Evolutionary conservation across 306 rosid species (phyloP).

Genomic region (Cercis canadensis): DNA sequence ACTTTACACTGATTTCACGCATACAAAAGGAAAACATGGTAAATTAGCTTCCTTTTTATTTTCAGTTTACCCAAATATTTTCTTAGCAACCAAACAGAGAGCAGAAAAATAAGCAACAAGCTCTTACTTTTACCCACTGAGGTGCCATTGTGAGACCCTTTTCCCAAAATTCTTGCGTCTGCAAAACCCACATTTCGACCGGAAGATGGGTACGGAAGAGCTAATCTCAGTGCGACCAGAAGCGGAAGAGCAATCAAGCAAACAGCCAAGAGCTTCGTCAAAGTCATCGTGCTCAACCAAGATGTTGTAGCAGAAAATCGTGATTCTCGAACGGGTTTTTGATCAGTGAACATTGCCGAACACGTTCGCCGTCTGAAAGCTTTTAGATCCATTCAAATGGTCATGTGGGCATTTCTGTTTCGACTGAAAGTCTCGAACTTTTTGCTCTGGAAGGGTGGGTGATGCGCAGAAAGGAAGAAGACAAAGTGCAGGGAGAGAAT

Average conservation of each 20-base stretch:
- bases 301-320: constrained; percentile 3
- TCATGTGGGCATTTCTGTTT: not conserved
- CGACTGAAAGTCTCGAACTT: not conserved
- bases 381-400: constrained; percentile 36
- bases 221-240: constrained; percentile 34
- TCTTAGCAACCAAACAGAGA: constrained; percentile 1
- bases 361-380: constrained; percentile 29
- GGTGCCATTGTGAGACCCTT: constrained; percentile 1
- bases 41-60: too few species aligned
- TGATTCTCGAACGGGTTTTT: not conserved
- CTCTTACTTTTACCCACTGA: constrained; percentile 30
- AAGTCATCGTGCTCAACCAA: constrained; percentile 31
- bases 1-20: not conserved
- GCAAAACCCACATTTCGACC: constrained; percentile 38
- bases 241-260: constrained; percentile 40
- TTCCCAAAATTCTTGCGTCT: constrained; percentile 42
- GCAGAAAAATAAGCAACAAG: not conserved
- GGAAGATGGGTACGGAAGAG: constrained; percentile 31
- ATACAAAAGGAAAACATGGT: not conserved
- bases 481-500: too few species aligned
- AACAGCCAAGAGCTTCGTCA: constrained; percentile 40
- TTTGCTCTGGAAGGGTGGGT: too few species aligned
- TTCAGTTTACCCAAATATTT: not conserved
- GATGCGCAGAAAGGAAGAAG: too few species aligned
- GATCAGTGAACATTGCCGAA: not conserved